A percentile compares a stretch with the other conserved stretches of the same genome.
phyloP scores from a whole-genome alignment of 2,329 filamentous ascomycete species.

The Venturiaceae sp. region DNA sequence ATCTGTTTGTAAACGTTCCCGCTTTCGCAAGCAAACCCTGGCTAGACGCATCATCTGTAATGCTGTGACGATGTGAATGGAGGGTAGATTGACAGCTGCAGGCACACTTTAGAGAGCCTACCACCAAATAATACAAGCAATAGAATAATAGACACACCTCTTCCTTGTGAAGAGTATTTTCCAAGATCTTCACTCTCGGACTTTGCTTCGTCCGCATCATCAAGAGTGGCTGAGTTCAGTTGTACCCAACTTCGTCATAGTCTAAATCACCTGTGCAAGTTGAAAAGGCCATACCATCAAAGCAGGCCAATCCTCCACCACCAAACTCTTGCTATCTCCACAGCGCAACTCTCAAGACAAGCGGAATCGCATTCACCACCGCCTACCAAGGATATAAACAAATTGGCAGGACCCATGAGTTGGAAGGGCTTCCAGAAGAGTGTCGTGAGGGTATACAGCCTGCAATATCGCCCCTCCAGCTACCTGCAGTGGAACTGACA shows the following conservation, averaged over 20 bases:
- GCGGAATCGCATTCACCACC: neutral
- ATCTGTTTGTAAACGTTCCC: neutral
- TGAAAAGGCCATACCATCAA: neutral
- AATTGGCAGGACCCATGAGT: conserved; percentile 57
- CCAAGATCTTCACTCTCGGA: neutral
- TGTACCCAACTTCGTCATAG: neutral
- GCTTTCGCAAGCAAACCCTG: neutral
- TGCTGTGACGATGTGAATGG: neutral
- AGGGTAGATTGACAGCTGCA: neutral
- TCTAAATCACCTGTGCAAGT: neutral
- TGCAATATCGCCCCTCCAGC: neutral
- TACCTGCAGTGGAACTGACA: neutral
- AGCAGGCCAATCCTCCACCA: neutral
- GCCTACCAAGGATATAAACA: neutral
- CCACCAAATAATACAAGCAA: neutral
- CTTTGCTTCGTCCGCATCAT: neutral
- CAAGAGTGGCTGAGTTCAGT: neutral
- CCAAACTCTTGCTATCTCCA: neutral
- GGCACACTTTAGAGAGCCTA: neutral
- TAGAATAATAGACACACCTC: neutral
- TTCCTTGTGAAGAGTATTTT: neutral
- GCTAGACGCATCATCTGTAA: neutral
- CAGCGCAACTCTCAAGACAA: neutral
- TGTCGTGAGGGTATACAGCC: conserved; percentile 61
- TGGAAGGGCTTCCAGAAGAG: conserved; percentile 94